Evolutionary conservation across 2,329 filamentous ascomycete genomes (phyloP).

Genomic region (Epichloe typhina): DNA sequence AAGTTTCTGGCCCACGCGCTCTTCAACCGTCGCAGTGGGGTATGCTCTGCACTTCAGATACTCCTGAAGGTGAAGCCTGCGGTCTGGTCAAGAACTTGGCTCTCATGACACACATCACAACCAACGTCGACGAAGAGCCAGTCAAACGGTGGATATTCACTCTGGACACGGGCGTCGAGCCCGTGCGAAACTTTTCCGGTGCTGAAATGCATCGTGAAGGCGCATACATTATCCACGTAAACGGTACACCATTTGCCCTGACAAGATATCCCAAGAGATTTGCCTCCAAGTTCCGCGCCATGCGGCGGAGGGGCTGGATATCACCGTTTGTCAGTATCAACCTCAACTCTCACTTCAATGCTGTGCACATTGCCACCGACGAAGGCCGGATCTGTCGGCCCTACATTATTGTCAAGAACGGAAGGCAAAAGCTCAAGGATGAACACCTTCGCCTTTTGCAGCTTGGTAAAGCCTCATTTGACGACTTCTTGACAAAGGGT

Average conservation of each 20-base stretch:
- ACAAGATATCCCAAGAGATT: slow-evolving; percentile 81
- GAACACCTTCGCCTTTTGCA: slow-evolving; percentile 72
- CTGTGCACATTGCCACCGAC: slow-evolving; percentile 91
- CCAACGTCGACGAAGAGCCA: slow-evolving; percentile 84
- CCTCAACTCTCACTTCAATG: slow-evolving; percentile 83
- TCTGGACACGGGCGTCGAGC: slow-evolving; percentile 71
- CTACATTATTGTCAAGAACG: slow-evolving; percentile 87
- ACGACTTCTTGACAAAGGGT: slow-evolving; percentile 82
- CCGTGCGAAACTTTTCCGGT: slow-evolving; percentile 57
- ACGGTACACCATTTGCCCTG: slow-evolving; percentile 84
- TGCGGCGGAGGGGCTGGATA: slow-evolving; percentile 79
- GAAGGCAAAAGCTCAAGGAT: slow-evolving; percentile 64
- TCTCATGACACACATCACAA: slow-evolving; percentile 98
- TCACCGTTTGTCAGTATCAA: slow-evolving; percentile 96
- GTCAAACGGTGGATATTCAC: slow-evolving; percentile 78
- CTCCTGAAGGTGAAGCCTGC: slow-evolving; percentile 95
- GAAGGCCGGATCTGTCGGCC: slow-evolving; percentile 94
- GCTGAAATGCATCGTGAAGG: slow-evolving; percentile 76
- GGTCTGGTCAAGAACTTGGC: slow-evolving; percentile 96
- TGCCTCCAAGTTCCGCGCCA: slow-evolving; percentile 68
- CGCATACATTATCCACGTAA: slow-evolving; percentile 83
- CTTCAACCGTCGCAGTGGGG: slow-evolving; percentile 96
- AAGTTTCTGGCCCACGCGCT: slow-evolving; percentile 89
- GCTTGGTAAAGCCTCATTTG: slow-evolving; percentile 74
- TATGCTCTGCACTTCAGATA: slow-evolving; percentile 95